Evolutionary conservation across 495 filamentous ascomycete genomes (phyloP), one percentile per base, ranked within the genome.

Genomic region (Podospora didyma): DNA sequence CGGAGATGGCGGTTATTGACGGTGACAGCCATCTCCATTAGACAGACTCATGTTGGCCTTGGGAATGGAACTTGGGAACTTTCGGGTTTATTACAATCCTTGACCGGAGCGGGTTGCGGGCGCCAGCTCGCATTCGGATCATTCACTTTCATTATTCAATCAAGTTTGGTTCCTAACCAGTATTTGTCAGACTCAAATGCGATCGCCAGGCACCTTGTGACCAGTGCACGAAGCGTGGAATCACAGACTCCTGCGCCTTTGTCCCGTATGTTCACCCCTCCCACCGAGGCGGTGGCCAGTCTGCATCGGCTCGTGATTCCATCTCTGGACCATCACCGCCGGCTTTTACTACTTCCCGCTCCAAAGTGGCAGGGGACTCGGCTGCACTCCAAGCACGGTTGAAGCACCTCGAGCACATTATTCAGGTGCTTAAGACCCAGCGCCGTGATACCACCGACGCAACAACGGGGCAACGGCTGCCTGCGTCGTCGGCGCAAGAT

Each of bases 331-430:
- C 39, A 37, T 16, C 22, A 22, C 22, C 51, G 9, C 2, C 16
- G 16, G 28, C 49, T 28, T 16, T 20, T 7, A 12, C 16, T 41
- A 35, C n/a, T 49, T 42, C 44, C 19, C 49, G 50, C 24, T 31
- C 53, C 23, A 59, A 47, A 37, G 28, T 23, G 7, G 48, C 71
- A 2, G 75, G 63, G 54, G 72, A 73, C 20, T 60, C 74, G 0
- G 64, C 74, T 23, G 64, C 74, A 26, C 66, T 81, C 11, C 75
- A 79, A 47, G 73, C 76, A 47, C 75, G 78, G 6, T 62, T 82
- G 11, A 75, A 76, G 59, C 79, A 82, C 61, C 62, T 82, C 21
- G 77, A 81, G 58, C 79, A 79, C 46, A 59, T 82, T 42, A 75
- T 82, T 7, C 67, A 77, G 57, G 78, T 62, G 61, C 75, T 53